These are phyloP conservation scores for Cucurbita maxima DNA, from an alignment of 306 rosid genomes.

Conservation along the genomic window DNA sequence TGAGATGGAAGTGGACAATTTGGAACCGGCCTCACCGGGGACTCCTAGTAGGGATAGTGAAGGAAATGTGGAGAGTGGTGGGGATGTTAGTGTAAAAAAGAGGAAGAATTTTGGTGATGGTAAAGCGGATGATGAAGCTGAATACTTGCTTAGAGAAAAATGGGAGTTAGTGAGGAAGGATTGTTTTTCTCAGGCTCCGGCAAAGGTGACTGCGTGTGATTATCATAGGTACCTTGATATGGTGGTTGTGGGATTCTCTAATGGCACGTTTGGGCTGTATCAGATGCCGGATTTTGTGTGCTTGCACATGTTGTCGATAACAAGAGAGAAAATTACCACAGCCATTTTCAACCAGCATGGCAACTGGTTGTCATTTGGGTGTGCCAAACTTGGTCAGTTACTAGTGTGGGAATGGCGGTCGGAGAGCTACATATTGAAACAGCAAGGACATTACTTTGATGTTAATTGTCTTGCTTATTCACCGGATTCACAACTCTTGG, in stretches of 20 bases:
- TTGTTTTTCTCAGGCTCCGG: conserved; percentile 36
- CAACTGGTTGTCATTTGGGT: conserved; percentile 81
- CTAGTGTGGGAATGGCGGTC: conserved; percentile 98
- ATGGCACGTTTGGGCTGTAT: conserved; percentile 76
- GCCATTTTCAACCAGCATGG: conserved; percentile 74
- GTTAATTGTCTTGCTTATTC: conserved; percentile 81
- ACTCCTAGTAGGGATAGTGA: conserved; percentile 54
- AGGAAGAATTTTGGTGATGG: conserved; percentile 29
- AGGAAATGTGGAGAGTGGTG: conserved; percentile 25
- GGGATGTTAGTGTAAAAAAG: conserved; percentile 29
- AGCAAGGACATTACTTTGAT: conserved; percentile 97
- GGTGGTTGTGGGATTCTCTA: conserved; percentile 76
- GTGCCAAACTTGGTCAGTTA: conserved; percentile 82
- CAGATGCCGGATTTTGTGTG: conserved; percentile 95
- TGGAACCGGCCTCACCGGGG: conserved; percentile 38
- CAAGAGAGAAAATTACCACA: conserved; percentile 74
- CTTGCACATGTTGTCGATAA: conserved; percentile 58
- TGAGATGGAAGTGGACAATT: conserved; percentile 24
- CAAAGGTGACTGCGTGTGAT: conserved; percentile 60
- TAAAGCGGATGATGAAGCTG: conserved; percentile 23
- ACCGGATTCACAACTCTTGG: conserved; percentile 66
- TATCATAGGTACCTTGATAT: conserved; percentile 65
- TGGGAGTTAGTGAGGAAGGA: conserved; percentile 82
- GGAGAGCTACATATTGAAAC: conserved; percentile 80
- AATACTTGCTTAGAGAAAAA: conserved; percentile 43